phyloP scores from a whole-genome alignment of 805 yeast genomes.

The Lipomyces sp. region DNA sequence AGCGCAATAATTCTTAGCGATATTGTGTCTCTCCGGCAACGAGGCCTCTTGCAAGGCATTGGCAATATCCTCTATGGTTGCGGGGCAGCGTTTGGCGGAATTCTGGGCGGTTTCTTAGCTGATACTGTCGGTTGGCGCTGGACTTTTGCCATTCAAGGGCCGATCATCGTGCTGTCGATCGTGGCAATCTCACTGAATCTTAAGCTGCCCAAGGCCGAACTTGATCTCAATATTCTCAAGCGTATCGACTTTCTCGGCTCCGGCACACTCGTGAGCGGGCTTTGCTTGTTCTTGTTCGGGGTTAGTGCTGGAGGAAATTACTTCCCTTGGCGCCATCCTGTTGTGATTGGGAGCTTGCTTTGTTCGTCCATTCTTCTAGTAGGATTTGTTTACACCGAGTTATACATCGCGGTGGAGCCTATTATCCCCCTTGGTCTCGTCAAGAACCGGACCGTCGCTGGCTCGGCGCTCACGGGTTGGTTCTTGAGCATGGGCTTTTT shows the following conservation, averaged over 20 bases:
- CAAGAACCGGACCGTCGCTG: conserved; percentile 60
- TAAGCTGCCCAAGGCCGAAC: conserved; percentile 16
- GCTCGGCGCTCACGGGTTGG: conserved; percentile 70
- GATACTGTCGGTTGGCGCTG: conserved; percentile 65
- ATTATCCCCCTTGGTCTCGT: conserved; percentile 65
- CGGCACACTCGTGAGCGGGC: conserved; percentile 57
- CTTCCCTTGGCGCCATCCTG: conserved; percentile 52
- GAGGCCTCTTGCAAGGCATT: conserved; percentile 83
- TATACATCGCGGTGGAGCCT: conserved; percentile 61
- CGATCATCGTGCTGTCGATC: conserved; percentile 46
- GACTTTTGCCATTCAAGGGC: conserved; percentile 49
- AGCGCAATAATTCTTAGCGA: conserved; percentile 78
- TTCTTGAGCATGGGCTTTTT: conserved; percentile 72
- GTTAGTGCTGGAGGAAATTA: conserved; percentile 68
- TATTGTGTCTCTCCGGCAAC: conserved; percentile 64
- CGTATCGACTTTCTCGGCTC: conserved; percentile 71
- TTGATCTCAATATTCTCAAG: conserved; percentile 52
- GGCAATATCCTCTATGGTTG: conserved; percentile 75
- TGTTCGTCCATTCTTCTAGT: conserved; percentile 45
- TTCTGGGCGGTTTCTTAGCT: conserved; percentile 58
- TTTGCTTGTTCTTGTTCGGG: conserved; percentile 63
- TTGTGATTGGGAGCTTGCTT: conserved; percentile 47
- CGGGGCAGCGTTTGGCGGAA: conserved; percentile 77
- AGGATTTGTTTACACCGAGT: conserved; percentile 58
- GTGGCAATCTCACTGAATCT: conserved; percentile 44